phyloP scores from a whole-genome alignment of 257 asterid genomes.

The Gynochthodes officinalis region DNA sequence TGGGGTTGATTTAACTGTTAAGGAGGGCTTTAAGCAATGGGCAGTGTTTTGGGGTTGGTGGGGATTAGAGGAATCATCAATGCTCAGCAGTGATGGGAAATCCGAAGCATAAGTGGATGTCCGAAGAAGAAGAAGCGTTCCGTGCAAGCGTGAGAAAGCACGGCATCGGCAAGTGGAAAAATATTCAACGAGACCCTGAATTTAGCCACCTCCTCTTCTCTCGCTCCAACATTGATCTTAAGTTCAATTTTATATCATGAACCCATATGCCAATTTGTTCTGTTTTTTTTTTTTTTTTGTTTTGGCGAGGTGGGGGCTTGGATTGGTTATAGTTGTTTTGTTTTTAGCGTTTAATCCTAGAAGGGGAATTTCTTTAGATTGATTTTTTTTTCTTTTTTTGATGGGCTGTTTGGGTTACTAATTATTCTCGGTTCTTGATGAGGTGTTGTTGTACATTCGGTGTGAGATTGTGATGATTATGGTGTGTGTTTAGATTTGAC shows the following conservation, averaged over 20 bases:
- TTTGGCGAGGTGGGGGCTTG: no score
- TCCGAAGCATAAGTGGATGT: constrained; percentile 42
- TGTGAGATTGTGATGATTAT: not conserved
- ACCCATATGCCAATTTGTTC: no score
- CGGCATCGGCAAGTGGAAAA: constrained; percentile 42
- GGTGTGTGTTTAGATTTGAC: not conserved
- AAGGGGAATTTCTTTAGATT: not conserved
- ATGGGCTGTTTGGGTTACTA: not conserved
- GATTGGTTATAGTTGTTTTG: not conserved
- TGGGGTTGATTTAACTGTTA: constrained; percentile 10
- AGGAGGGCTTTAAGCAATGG: not conserved
- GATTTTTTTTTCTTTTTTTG: no score
- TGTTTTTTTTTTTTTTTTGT: not conserved
- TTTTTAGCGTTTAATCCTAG: not conserved
- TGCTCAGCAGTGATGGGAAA: constrained; percentile 37
- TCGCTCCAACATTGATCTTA: constrained; percentile 43
- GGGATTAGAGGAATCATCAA: not conserved
- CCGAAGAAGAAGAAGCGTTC: constrained; percentile 42
- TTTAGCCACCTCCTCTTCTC: constrained; percentile 31
- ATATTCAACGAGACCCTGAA: constrained; percentile 33
- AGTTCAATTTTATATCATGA: constrained; percentile 13
- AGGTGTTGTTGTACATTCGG: not conserved
- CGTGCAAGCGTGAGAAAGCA: constrained; percentile 35
- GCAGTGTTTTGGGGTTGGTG: not conserved
- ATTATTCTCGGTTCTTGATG: not conserved